phyloP scores from a whole-genome alignment of 2,329 filamentous ascomycete species.

The Colletotrichum abscissum region DNA sequence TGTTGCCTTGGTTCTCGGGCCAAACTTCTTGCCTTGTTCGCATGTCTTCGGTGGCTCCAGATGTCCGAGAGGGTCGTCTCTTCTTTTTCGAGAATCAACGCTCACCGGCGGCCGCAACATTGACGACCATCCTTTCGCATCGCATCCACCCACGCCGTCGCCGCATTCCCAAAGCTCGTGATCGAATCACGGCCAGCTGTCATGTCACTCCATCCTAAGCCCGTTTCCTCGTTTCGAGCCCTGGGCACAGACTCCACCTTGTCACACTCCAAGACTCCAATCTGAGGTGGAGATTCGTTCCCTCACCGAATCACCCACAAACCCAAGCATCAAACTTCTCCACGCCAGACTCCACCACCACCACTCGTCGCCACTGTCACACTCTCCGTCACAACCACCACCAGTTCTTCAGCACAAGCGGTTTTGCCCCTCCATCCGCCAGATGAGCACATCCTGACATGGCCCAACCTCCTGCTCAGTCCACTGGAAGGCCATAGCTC shows the following conservation, averaged over 20 bases:
- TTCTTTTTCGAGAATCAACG: neutral
- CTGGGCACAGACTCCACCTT: neutral
- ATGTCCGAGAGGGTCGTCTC: neutral
- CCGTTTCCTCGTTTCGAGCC: neutral
- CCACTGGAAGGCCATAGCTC: conserved; percentile 6
- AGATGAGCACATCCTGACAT: neutral
- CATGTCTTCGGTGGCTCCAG: neutral
- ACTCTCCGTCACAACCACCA: conserved; percentile 13
- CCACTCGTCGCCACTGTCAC: conserved; percentile 24
- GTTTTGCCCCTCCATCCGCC: neutral
- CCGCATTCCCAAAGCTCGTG: neutral
- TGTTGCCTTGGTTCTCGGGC: conserved; percentile 23
- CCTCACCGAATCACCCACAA: neutral
- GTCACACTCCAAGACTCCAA: neutral
- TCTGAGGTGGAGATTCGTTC: neutral
- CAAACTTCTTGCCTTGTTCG: neutral
- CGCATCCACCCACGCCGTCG: neutral
- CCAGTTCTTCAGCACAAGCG: conserved; percentile 32
- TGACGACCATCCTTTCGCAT: neutral
- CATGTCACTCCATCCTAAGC: neutral
- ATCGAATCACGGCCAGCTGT: neutral
- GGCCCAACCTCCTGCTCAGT: conserved; percentile 3
- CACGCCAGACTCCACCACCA: conserved; percentile 13
- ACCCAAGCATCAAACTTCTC: conserved; percentile 17
- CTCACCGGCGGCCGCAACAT: neutral